Conservation (phyloP, 1,139 yeast species). For the Candida sp. region DNA sequence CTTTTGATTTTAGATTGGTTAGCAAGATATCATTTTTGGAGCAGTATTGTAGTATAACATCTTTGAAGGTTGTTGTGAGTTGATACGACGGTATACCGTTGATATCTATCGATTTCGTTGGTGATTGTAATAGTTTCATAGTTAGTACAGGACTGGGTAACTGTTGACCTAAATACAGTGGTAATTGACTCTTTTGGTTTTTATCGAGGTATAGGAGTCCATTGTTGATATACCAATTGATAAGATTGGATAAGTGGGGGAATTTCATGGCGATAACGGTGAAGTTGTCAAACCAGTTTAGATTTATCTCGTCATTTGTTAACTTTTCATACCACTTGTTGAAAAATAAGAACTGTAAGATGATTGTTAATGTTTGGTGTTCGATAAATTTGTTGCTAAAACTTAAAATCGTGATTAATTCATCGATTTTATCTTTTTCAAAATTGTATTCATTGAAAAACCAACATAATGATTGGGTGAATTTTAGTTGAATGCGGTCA, state of each 20-base stretch:
- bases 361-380: constrained; percentile 5
- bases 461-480: constrained; percentile 2
- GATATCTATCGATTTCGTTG: constrained; percentile 7
- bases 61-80: constrained; percentile 32
- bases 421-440: not conserved
- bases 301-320: constrained; percentile 3
- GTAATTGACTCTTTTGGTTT: constrained; percentile 9
- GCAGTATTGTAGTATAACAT: constrained; percentile 34
- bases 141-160: constrained; percentile 7
- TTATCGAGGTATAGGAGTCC: constrained; percentile 12
- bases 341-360: constrained; percentile 28
- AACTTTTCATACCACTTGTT: constrained; percentile 21
- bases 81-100: constrained; percentile 30
- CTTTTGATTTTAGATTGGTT: constrained; percentile 11
- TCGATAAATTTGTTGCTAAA: constrained; percentile 2
- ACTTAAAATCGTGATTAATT: constrained; percentile 1
- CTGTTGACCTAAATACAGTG: constrained; percentile 12
- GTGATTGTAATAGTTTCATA: constrained; percentile 6
- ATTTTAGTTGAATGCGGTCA: not conserved
- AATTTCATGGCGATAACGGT: not conserved
- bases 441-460: not conserved
- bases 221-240: constrained; percentile 25
- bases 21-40: constrained; percentile 20
- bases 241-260: constrained; percentile 5
- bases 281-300: constrained; percentile 12